Evolutionary conservation across 148 eudicot species (phyloP).

Genomic region (Cornus suecica): DNA sequence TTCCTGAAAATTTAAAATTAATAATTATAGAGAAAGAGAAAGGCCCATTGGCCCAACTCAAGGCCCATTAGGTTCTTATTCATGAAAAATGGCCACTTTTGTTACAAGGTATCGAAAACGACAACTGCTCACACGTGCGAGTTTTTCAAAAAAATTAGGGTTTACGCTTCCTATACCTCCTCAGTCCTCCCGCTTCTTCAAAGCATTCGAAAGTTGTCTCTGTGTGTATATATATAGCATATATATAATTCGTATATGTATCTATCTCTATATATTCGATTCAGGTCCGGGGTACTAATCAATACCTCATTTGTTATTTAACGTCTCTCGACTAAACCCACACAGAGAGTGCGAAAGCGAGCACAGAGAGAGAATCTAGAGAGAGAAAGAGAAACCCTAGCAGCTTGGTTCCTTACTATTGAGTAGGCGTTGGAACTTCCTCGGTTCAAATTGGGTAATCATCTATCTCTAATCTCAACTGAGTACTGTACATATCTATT

Average conservation of each 20-base stretch:
- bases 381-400: constrained; percentile 14
- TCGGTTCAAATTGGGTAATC: not conserved
- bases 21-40: too few relatives aligned
- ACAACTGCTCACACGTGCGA: constrained; percentile 10
- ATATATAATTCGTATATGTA: not conserved
- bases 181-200: constrained; percentile 21
- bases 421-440: not conserved
- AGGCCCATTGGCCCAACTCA: too few relatives aligned
- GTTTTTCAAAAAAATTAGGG: constrained; percentile 14
- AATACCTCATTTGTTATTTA: too few relatives aligned
- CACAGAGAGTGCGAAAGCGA: not conserved
- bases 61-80: too few relatives aligned
- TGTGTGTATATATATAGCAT: not conserved
- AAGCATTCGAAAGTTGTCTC: constrained; percentile 9
- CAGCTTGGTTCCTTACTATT: not conserved
- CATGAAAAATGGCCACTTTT: too few relatives aligned
- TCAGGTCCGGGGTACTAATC: not conserved
- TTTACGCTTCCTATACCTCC: not conserved
- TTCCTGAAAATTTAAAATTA: too few relatives aligned
- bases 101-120: too few relatives aligned
- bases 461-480: not conserved
- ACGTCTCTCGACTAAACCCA: not conserved
- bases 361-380: not conserved
- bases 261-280: not conserved
- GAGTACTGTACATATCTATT: not conserved